These are phyloP conservation scores for Saturnispora kantuleensis DNA, from an alignment of 805 yeast species.

Conservation along the genomic window DNA sequence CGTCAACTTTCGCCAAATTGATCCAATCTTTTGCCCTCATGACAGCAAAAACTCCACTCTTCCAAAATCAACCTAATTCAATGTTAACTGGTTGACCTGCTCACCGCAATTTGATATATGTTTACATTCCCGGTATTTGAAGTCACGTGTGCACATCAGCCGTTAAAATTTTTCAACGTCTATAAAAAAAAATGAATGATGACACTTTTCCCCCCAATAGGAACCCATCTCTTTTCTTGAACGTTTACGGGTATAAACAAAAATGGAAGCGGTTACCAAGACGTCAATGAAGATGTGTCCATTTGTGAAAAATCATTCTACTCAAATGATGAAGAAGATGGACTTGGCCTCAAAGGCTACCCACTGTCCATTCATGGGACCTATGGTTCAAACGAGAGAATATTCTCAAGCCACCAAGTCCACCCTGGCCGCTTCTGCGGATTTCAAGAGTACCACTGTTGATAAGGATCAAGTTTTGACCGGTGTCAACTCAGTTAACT, in stretches of 20 bases:
- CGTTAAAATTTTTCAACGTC: no score
- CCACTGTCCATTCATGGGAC: constrained; percentile 86
- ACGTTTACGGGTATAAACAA: neutral
- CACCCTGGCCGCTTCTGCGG: constrained; percentile 33
- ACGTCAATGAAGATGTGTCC: constrained; percentile 79
- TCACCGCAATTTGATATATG: neutral
- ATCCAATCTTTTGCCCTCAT: no score
- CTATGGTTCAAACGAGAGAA: constrained; percentile 34
- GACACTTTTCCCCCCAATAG: neutral
- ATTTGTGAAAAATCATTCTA: constrained; percentile 51
- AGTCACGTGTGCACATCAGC: neutral
- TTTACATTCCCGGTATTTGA: neutral
- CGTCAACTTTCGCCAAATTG: no score
- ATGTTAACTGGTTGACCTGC: no score
- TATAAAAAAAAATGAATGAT: neutral
- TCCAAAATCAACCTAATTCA: no score
- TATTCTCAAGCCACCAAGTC: constrained; percentile 41
- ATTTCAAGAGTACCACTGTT: constrained; percentile 18
- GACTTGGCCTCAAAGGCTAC: constrained; percentile 53
- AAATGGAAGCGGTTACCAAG: constrained; percentile 75
- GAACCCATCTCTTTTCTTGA: neutral
- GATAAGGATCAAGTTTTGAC: constrained; percentile 27
- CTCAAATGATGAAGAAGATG: constrained; percentile 50
- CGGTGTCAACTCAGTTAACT: constrained; percentile 16
- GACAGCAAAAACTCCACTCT: no score